Evolutionary conservation across 2,329 filamentous ascomycete genomes (phyloP), one percentile per base, ranked within the genome.

Genomic region (Calonectria multiphialidica): DNA sequence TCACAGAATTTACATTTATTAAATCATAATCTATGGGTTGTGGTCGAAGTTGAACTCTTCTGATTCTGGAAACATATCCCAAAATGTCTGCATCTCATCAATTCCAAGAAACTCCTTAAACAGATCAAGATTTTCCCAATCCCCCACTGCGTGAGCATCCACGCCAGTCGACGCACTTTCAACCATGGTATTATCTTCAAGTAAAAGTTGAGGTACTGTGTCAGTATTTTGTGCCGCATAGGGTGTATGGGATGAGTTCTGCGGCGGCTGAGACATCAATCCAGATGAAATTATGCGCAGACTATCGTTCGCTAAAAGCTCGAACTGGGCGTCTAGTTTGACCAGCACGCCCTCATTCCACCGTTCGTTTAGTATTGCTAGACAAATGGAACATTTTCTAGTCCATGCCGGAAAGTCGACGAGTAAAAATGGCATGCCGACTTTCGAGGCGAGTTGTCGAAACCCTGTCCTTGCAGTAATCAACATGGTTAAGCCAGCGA

Each of bases 401-500:
- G 53, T 65, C 71, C 71, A 72, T 9, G 59, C 12, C 1, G 71
- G 67, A 18, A 72, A 30, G 12, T 72, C 67, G 16, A 70, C 71
- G 16, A 72, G 59, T 7, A 72, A 30, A 50, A 72, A 70, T 50
- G 71, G 15, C 33, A 53, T 2, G 2, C 50, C 64, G 1, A 37
- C 7, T 12, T 35, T 42, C 2, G 40, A 45, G 16, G 64, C 64
- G 3, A 67, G 40, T 3, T 33, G 33, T 10, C 30, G 49, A 59
- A 47, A 23, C 1, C 28, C 33, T 9, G 49, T 59, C 55, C 71
- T 66, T 25, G 47, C 66, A 1, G 61, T 72, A 37, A 72, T 44
- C 5, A 72, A 28, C 71, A 72, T 69, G 2, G 71, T 72, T 2
- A 72, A 18, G 5, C 71, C 71, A 3, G 71, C 59, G n/a, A 70